Conservation (phyloP, 768 basidiomycete genomes). For the Serpula lacrymans region DNA sequence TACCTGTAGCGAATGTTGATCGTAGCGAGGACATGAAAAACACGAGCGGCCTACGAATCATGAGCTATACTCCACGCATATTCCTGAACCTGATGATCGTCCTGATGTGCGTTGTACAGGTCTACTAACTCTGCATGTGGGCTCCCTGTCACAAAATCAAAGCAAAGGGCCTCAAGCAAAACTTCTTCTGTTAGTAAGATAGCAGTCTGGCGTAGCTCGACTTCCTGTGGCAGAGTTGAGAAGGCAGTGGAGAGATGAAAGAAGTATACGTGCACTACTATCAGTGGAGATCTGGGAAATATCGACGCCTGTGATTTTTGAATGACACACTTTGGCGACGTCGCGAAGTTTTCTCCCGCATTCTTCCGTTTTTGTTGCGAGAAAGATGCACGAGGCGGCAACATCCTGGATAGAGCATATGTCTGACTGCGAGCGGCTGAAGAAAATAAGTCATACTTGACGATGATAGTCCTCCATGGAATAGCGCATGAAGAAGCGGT, state of each 20-base stretch:
- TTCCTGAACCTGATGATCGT: constrained; percentile 54
- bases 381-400: constrained; percentile 81
- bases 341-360: constrained; percentile 85
- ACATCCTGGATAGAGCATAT: constrained; percentile 55
- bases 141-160: constrained; percentile 77
- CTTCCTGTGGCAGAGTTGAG: constrained; percentile 48
- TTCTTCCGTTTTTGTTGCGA: constrained; percentile 91
- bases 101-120: constrained; percentile 56
- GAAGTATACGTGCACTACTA: constrained; percentile 49
- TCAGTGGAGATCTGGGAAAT: constrained; percentile 55
- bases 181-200: constrained; percentile 78
- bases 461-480: constrained; percentile 80
- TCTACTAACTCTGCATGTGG: constrained; percentile 76
- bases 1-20: constrained; percentile 43
- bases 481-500: constrained; percentile 87
- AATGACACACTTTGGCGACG: constrained; percentile 70
- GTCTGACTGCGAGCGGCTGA: constrained; percentile 8
- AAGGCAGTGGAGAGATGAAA: constrained; percentile 1
- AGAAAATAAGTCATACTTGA: constrained; percentile 50
- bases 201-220: constrained; percentile 63
- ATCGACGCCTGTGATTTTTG: constrained; percentile 60
- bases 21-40: neutral
- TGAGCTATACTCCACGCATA: constrained; percentile 85
- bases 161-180: constrained; percentile 79
- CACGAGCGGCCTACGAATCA: constrained; percentile 62